phyloP scores from a whole-genome alignment of 1,284 basidiomycete species.

The Melampsora abietis-canadensis region DNA sequence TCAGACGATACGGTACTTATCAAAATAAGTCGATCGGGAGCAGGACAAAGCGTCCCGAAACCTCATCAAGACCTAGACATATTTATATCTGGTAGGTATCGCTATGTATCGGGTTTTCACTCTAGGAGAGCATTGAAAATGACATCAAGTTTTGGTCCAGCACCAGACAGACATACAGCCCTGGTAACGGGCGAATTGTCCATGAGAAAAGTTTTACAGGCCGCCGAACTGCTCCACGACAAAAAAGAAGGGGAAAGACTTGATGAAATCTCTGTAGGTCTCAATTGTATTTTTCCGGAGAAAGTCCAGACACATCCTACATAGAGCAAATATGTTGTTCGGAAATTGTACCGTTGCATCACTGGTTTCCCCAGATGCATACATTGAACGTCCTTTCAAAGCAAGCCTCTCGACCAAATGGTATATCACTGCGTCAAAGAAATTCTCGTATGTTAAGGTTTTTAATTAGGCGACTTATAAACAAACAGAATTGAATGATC shows the following conservation, averaged over 20 bases:
- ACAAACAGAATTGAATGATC: not conserved
- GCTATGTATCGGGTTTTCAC: not conserved
- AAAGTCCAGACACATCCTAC: not conserved
- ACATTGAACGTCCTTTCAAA: not conserved
- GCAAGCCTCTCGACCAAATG: constrained; percentile 1
- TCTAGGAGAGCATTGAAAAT: not conserved
- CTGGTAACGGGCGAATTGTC: too few relatives aligned
- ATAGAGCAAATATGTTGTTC: not conserved
- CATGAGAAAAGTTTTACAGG: not conserved
- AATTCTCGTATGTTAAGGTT: not conserved
- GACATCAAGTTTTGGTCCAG: not conserved
- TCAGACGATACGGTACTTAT: too few relatives aligned
- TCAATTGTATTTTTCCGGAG: not conserved
- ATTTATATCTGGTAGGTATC: not conserved
- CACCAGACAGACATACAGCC: not conserved
- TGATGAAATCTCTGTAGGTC: not conserved
- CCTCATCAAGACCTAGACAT: not conserved
- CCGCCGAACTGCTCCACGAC: not conserved
- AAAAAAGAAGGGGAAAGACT: not conserved
- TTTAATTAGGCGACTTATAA: not conserved
- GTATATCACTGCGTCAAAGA: not conserved
- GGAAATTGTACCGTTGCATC: not conserved
- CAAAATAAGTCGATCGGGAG: not conserved
- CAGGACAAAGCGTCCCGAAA: not conserved
- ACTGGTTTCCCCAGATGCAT: not conserved